Evolutionary conservation across 1,139 yeast genomes (phyloP), one percentile per base, ranked within the genome.

Genomic region (Hyphopichia fennica): DNA sequence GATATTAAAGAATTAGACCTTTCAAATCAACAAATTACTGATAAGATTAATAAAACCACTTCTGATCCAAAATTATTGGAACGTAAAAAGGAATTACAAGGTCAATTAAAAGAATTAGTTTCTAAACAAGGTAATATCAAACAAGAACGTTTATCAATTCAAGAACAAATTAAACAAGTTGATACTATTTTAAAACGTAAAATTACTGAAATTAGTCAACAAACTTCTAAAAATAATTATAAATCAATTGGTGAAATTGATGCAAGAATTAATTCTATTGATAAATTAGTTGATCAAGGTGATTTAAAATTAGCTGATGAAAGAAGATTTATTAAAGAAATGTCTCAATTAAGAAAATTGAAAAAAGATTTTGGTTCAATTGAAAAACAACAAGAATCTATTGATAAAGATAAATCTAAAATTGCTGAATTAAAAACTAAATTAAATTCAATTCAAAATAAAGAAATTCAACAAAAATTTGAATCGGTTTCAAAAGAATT

Each of bases 291-390:
- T 50, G 90, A 87, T 47, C 70, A 87, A 41, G 99, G 99, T 47
- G 72, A 77, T 41, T 75, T 95, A 64, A 82, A 89, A 58, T 81
- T 95, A 60, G 98, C 91, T 42, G 96, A 93, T 50, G 99, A 95
- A 76, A 86, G 90, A 73, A 79, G 84, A 63, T 71, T 75, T 53
- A 82, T 95, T 54, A 87, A 87, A 69, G 98, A 93, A 69, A 87
- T 90, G 76, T 79, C 90, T 43, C 69, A 84, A 41, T 79, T 93
- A 64, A 84, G 95, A 67, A 89, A 88, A 69, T 72, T 86, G 60
- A 82, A 84, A 62, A 87, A 86, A 67, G 95, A 85, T 65, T 87
- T 89, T 62, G 82, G 82, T 39, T 76, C 80, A 37, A 74, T 91
- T 55, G 90, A 84, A 59, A 80, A 81, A 55, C 79, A 80, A 56